These are phyloP conservation scores for Boletus eberwhitei DNA, from an alignment of 768 basidiomycete genomes.

Conservation along the genomic window DNA sequence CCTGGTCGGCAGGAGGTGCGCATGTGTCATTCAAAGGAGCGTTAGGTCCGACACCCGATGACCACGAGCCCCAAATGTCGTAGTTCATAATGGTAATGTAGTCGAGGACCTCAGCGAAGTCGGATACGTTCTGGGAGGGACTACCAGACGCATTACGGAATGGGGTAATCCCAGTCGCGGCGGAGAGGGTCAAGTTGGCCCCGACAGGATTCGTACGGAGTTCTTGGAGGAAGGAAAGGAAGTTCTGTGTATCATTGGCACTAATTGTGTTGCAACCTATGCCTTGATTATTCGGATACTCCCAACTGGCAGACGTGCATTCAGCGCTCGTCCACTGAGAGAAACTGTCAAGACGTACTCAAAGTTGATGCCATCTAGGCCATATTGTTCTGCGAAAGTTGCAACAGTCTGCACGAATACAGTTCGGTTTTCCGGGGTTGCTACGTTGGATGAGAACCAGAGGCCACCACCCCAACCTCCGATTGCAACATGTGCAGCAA, in stretches of 20 bases:
- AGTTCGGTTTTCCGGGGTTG: slow-evolving; percentile 53
- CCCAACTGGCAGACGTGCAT: slow-evolving; percentile 60
- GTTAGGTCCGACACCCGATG: slow-evolving; percentile 65
- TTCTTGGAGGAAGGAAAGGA: slow-evolving; percentile 68
- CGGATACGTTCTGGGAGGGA: slow-evolving; percentile 68
- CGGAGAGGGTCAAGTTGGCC: slow-evolving; percentile 59
- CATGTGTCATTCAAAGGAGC: slow-evolving; percentile 81
- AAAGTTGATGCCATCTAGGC: slow-evolving; percentile 52
- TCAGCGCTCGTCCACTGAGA: neutral
- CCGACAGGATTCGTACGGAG: slow-evolving; percentile 55
- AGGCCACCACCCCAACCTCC: slow-evolving; percentile 70
- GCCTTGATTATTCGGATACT: slow-evolving; percentile 70
- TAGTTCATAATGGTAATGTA: slow-evolving; percentile 66
- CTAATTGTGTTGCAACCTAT: slow-evolving; percentile 65
- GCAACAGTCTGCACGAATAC: slow-evolving; percentile 61
- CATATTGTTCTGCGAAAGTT: slow-evolving; percentile 45
- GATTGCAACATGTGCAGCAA: slow-evolving; percentile 55
- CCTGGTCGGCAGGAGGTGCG: slow-evolving; percentile 50
- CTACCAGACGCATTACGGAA: slow-evolving; percentile 57
- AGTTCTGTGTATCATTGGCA: slow-evolving; percentile 66
- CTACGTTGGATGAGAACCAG: slow-evolving; percentile 62
- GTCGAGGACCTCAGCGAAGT: slow-evolving; percentile 66
- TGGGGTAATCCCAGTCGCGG: slow-evolving; percentile 63
- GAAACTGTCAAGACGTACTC: slow-evolving; percentile 17
- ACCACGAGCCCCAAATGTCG: slow-evolving; percentile 55